These are phyloP conservation scores for Penicillium sclerotigenum DNA, from an alignment of 2,329 filamentous ascomycete species.

Conservation along the genomic window DNA sequence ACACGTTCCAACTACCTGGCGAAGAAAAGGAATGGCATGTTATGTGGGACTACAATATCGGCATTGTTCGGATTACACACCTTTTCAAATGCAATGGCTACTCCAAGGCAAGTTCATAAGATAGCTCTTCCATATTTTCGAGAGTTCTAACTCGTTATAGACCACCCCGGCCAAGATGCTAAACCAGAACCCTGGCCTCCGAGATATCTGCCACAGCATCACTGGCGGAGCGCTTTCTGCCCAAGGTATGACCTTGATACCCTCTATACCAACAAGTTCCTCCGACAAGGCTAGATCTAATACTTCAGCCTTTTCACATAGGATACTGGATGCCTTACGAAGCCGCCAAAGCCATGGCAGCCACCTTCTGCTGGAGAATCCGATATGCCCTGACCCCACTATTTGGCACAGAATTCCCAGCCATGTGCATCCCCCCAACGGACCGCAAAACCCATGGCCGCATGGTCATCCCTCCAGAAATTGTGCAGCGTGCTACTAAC, in stretches of 20 bases:
- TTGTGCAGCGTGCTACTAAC: conserved; percentile 53
- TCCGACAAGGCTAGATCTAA: neutral
- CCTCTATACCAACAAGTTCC: conserved; percentile 4
- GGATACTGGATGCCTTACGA: conserved; percentile 96
- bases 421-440: conserved; percentile 64
- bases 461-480: conserved; percentile 62
- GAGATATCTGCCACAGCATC: conserved; percentile 89
- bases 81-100: conserved; percentile 91
- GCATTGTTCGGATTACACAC: conserved; percentile 87
- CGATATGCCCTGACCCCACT: conserved; percentile 83
- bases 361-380: conserved; percentile 84
- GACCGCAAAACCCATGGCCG: conserved; percentile 58
- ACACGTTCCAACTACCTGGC: conserved; percentile 70
- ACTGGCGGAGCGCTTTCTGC: conserved; percentile 87
- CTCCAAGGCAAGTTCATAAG: conserved; percentile 64
- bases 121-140: neutral
- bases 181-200: conserved; percentile 72
- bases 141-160: conserved; percentile 47
- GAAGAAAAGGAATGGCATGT: conserved; percentile 68
- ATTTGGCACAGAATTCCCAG: conserved; percentile 79
- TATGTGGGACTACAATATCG: conserved; percentile 97
- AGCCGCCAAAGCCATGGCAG: conserved; percentile 80
- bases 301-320: conserved; percentile 35
- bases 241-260: conserved; percentile 64
- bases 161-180: conserved; percentile 85